A percentile compares a stretch with the other conserved stretches of the same genome.
These are phyloP conservation scores for Puccinellia tenuiflora DNA, from an alignment of 176 grass and related monocot species.

Conservation along the genomic window DNA sequence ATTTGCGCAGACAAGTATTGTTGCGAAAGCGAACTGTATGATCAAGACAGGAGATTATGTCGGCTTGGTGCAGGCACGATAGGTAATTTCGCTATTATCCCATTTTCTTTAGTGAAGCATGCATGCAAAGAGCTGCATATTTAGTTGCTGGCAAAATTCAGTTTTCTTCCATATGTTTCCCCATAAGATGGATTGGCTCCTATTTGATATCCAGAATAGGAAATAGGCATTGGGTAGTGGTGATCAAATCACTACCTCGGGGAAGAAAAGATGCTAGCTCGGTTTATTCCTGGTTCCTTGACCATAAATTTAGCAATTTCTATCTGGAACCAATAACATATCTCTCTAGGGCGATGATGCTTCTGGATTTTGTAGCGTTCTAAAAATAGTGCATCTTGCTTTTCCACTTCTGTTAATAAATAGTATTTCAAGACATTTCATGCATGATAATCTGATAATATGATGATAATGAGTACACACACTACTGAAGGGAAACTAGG, in stretches of 20 bases:
- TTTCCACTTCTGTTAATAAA: background rate
- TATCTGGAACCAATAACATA: background rate
- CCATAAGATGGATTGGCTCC: background rate
- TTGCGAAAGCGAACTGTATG: constrained; percentile 38
- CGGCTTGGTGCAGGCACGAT: constrained; percentile 45
- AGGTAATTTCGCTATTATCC: constrained; percentile 32
- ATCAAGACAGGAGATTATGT: constrained; percentile 52
- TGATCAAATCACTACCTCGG: constrained; percentile 10
- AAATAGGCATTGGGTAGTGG: background rate
- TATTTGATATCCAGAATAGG: background rate
- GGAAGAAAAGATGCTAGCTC: constrained; percentile 3
- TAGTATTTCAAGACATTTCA: background rate
- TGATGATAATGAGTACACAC: background rate
- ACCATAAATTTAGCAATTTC: background rate
- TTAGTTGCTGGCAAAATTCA: background rate
- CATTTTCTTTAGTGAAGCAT: background rate
- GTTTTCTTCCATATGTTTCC: background rate
- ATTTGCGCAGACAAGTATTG: constrained; percentile 38
- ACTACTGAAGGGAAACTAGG: background rate
- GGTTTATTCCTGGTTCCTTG: background rate
- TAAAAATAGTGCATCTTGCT: background rate
- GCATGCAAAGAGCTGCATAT: background rate
- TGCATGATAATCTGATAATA: background rate
- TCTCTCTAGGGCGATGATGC: background rate
- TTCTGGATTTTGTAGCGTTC: background rate